Conservation (phyloP, 1,284 basidiomycete species). For the Meira miltonrushii region DNA sequence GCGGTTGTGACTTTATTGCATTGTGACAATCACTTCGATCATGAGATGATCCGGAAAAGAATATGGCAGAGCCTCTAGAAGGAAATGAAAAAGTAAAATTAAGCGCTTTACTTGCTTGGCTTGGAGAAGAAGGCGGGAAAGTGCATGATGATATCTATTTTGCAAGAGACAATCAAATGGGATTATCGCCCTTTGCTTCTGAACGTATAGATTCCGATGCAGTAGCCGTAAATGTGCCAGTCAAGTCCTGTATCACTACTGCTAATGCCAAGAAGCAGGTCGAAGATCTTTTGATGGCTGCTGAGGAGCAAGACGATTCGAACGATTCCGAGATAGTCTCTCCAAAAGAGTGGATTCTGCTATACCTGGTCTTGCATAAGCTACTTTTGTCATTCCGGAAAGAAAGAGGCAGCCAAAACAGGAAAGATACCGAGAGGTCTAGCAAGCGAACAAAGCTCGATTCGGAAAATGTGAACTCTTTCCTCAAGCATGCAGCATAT, state of each 20-base stretch:
- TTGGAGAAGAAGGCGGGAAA: not conserved
- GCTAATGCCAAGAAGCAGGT: not conserved
- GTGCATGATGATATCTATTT: not conserved
- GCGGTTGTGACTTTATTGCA: no score
- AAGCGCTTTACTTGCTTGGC: not conserved
- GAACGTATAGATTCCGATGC: not conserved
- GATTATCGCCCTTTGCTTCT: constrained; percentile 3
- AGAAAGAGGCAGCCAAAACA: not conserved
- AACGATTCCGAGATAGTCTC: not conserved
- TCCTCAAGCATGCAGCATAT: constrained; percentile 23
- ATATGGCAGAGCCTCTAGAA: not conserved
- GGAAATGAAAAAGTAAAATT: not conserved
- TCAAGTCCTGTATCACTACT: not conserved
- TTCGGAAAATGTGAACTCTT: not conserved
- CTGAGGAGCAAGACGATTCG: not conserved
- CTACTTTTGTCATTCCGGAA: not conserved
- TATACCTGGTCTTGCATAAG: constrained; percentile 1
- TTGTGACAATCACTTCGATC: not conserved
- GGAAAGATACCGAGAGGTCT: not conserved
- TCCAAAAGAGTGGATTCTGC: constrained; percentile 1
- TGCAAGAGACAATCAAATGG: not conserved
- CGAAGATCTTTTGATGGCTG: not conserved
- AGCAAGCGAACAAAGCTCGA: not conserved
- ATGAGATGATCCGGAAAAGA: not conserved
- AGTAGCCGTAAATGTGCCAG: not conserved